These are phyloP conservation scores for Sporisorium sorghi DNA, from an alignment of 1,284 basidiomycete genomes.

Conservation along the genomic window DNA sequence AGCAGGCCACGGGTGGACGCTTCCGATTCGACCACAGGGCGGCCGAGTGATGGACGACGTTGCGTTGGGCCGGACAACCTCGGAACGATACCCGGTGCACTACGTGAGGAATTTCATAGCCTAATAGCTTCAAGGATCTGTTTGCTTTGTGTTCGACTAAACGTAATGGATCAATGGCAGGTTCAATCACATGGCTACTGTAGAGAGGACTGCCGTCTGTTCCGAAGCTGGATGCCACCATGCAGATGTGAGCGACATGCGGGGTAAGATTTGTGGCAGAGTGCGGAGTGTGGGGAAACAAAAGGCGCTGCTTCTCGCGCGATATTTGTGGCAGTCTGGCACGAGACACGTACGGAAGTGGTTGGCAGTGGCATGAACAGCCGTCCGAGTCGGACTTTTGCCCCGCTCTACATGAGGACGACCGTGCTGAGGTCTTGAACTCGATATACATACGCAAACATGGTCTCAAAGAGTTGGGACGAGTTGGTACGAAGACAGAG, in stretches of 20 bases:
- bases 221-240: not conserved
- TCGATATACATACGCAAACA: not conserved
- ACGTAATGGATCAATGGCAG: not conserved
- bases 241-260: not conserved
- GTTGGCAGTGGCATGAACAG: not conserved
- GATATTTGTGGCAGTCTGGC: not conserved
- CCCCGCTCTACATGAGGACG: not conserved
- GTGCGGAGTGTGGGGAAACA: not conserved
- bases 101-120: not conserved
- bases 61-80: not conserved
- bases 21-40: constrained; percentile 30
- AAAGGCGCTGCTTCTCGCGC: constrained; percentile 2
- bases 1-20: constrained; percentile 41
- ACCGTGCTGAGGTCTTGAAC: too few species aligned
- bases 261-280: not conserved
- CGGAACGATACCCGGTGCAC: too few species aligned
- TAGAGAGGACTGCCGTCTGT: not conserved
- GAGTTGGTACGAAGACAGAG: not conserved
- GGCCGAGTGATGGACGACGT: constrained; percentile 11
- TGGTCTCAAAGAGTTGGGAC: not conserved
- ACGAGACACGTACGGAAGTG: constrained; percentile 5
- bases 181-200: not conserved
- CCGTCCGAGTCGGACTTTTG: not conserved
- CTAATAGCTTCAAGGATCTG: not conserved
- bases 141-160: not conserved